Percentiles rank a stretch among this genome's conserved stretches.
Conservation (phyloP, 148 eudicot species). For the Beta vulgaris region DNA sequence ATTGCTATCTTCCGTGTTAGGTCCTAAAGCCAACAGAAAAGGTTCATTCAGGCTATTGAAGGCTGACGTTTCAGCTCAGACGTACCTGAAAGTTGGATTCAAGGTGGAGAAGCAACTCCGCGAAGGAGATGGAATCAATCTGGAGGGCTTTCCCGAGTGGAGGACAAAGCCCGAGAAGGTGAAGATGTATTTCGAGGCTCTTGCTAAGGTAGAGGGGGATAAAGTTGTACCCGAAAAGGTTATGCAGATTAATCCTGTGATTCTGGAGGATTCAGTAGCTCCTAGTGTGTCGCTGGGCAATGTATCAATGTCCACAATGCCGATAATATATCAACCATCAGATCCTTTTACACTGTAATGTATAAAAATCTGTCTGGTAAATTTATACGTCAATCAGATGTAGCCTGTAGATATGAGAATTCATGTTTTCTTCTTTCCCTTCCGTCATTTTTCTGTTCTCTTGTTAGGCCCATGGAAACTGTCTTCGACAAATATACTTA, state of each 20-base stretch:
- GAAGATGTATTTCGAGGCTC: constrained; percentile 88
- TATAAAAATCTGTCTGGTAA: neutral
- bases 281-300: constrained; percentile 54
- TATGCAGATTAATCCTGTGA: constrained; percentile 63
- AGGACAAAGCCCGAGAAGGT: constrained; percentile 76
- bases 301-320: constrained; percentile 55
- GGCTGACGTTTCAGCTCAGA: constrained; percentile 85
- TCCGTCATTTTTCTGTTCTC: too few species aligned
- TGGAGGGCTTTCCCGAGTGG: constrained; percentile 66
- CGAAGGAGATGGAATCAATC: constrained; percentile 39
- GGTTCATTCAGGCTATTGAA: constrained; percentile 82
- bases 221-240: constrained; percentile 84
- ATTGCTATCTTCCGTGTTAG: constrained; percentile 65
- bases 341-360: constrained; percentile 54
- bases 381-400: constrained; percentile 6
- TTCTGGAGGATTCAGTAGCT: constrained; percentile 53
- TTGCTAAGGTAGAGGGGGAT: constrained; percentile 85
- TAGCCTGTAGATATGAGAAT: constrained; percentile 20
- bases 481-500: too few species aligned
- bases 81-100: constrained; percentile 78
- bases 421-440: too few species aligned
- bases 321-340: constrained; percentile 53
- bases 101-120: constrained; percentile 68
- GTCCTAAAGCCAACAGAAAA: constrained; percentile 59
- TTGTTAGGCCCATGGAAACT: too few species aligned